These are phyloP conservation scores for Vairimorpha necatrix DNA, from an alignment of 371 early-diverging fungal species.

Conservation along the genomic window DNA sequence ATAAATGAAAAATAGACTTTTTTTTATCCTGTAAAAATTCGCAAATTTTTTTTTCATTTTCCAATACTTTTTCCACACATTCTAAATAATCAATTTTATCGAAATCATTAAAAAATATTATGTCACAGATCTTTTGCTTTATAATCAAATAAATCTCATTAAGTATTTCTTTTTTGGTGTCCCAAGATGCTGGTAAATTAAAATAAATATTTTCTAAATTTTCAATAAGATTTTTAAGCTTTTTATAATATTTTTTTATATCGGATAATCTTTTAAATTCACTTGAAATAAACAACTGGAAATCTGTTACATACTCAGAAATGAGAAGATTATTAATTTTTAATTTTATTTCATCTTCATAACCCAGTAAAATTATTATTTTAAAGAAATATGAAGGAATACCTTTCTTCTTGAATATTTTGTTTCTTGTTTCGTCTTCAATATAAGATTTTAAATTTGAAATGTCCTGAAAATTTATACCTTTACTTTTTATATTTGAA, in stretches of 20 bases:
- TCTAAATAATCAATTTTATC: slow-evolving; percentile 17
- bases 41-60: slow-evolving; percentile 36
- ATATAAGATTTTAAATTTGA: slow-evolving; percentile 12
- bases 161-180: slow-evolving; percentile 8
- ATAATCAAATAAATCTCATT: slow-evolving; percentile 17
- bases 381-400: slow-evolving; percentile 28
- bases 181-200: slow-evolving; percentile 52
- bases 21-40: slow-evolving; percentile 4
- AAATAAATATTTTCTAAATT: slow-evolving; percentile 20
- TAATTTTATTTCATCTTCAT: slow-evolving; percentile 10
- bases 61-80: slow-evolving; percentile 5
- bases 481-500: not conserved
- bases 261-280: slow-evolving; percentile 33
- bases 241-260: slow-evolving; percentile 18
- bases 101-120: slow-evolving; percentile 36
- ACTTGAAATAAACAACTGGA: slow-evolving; percentile 10
- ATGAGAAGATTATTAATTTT: slow-evolving; percentile 13
- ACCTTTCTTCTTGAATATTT: slow-evolving; percentile 15
- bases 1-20: slow-evolving; percentile 44
- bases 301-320: slow-evolving; percentile 22
- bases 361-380: slow-evolving; percentile 32
- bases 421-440: slow-evolving; percentile 24
- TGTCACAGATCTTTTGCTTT: slow-evolving; percentile 53
- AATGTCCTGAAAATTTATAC: not conserved
- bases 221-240: slow-evolving; percentile 32